Percentiles rank a stretch among this genome's conserved stretches.
These are phyloP conservation scores for Peronospora farinosa DNA, from an alignment of 352 stramenopile species.

Conservation along the genomic window DNA sequence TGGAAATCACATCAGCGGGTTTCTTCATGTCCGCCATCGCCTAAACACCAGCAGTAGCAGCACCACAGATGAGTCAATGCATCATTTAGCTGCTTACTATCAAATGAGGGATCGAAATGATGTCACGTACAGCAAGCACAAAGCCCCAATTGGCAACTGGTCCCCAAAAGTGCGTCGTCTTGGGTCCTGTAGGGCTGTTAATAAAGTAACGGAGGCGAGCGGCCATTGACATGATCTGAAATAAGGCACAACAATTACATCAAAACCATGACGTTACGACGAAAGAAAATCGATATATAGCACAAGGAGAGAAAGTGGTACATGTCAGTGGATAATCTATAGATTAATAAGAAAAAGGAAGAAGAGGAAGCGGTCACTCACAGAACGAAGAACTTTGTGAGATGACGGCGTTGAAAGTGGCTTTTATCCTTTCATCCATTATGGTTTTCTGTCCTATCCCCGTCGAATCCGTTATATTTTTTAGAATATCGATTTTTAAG, in stretches of 20 bases:
- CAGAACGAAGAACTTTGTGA: too few species aligned
- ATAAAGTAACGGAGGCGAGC: constrained; percentile 54
- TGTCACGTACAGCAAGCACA: constrained; percentile 57
- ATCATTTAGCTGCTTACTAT: neutral
- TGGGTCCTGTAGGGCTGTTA: constrained; percentile 75
- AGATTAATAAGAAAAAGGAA: neutral
- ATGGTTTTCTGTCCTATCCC: too few species aligned
- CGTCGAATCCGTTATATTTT: too few species aligned
- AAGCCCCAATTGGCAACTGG: constrained; percentile 87
- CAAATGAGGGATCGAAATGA: neutral
- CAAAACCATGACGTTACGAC: too few species aligned
- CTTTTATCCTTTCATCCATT: too few species aligned
- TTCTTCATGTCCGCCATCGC: constrained; percentile 81
- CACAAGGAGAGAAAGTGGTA: constrained; percentile 1
- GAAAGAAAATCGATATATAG: neutral
- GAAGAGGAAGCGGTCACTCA: too few species aligned
- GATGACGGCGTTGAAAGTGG: too few species aligned
- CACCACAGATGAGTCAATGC: constrained; percentile 5
- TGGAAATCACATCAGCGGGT: constrained; percentile 74
- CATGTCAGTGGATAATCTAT: constrained; percentile 13
- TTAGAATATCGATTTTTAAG: too few species aligned
- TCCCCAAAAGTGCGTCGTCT: constrained; percentile 87
- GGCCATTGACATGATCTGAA: constrained; percentile 30
- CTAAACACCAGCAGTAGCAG: constrained; percentile 19
- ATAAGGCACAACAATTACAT: neutral